Evolutionary conservation across 306 rosid genomes (phyloP), one percentile per base, ranked within the genome.

Genomic region (Cucurbita moschata): DNA sequence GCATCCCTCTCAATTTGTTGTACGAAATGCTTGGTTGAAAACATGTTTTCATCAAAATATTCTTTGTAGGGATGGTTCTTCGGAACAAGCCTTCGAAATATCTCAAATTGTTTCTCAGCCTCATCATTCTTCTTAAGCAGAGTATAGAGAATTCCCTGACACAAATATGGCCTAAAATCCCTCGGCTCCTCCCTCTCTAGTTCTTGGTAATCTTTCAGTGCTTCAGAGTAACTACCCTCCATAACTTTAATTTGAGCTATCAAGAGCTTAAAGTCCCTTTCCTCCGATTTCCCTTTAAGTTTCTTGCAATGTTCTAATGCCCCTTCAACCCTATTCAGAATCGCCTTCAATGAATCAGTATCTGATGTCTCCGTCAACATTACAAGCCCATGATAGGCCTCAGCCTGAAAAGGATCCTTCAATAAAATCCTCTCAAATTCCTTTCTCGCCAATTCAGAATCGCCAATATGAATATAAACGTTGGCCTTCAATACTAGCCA

Each of bases 121-220:
- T 94, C 97, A 69, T 85, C 90, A 16, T 82, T 82, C 82, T 83
- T 91, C 71, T 75, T 85, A 68, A 91, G 82, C 84, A 94, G 44
- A 49, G 92, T 79, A 76, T 89, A 91, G 10, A 94, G 86, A n/a
- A 94, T 85, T 11, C 97, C 96, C 77, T 84, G 96, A 87, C 99
- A 87, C 70, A 94, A 62, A 74, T 89, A 86, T 19, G 97, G 97
- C 82, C 97, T 86, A 81, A 89, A 94, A 83, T 94, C 98, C 70
- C 83, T 82, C 0, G 98, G 98, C 71, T 94, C 95, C 30, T 89
- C 91, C 82, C 71, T 88, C 38, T 64, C 96, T 58, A 94, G 89
- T 72, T 90, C 91, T 65, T 89, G 83, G 77, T 91, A 94, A 46
- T 85, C 81, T 79, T 82, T 86, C 86, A 94, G 65, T 4, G 99